Evolutionary conservation across 371 early-diverging fungal species (phyloP).

Genomic region (Nosema muscidifuracis): DNA sequence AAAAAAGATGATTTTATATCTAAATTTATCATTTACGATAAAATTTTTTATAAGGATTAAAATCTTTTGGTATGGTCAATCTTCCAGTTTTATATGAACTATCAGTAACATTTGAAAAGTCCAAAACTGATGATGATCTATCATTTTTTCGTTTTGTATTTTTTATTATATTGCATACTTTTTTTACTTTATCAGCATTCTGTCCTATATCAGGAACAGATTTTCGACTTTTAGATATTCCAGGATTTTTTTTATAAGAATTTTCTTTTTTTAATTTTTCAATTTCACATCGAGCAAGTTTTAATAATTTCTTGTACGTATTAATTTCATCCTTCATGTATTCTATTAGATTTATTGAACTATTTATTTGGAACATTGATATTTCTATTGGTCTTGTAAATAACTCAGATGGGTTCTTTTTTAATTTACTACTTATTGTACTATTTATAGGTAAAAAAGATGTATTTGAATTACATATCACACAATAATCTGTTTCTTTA

Average conservation of each 20-base stretch:
- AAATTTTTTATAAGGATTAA: constrained; percentile 14
- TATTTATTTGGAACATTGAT: constrained; percentile 8
- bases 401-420: background rate
- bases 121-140: background rate
- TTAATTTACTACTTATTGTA: background rate
- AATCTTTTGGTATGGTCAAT: constrained; percentile 6
- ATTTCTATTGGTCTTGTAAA: constrained; percentile 4
- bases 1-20: too few species aligned
- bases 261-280: background rate
- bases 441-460: background rate
- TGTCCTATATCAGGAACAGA: background rate
- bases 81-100: background rate
- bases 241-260: background rate
- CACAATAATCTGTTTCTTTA: background rate
- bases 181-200: background rate
- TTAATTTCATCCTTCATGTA: background rate
- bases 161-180: background rate
- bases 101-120: background rate
- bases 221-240: background rate
- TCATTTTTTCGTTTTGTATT: background rate
- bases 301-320: background rate
- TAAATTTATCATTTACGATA: background rate
- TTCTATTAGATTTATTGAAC: background rate
- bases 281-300: background rate
- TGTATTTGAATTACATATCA: background rate